These are phyloP conservation scores for Pulveroboletus sp. DNA, from an alignment of 1,284 basidiomycete species.

Conservation along the genomic window DNA sequence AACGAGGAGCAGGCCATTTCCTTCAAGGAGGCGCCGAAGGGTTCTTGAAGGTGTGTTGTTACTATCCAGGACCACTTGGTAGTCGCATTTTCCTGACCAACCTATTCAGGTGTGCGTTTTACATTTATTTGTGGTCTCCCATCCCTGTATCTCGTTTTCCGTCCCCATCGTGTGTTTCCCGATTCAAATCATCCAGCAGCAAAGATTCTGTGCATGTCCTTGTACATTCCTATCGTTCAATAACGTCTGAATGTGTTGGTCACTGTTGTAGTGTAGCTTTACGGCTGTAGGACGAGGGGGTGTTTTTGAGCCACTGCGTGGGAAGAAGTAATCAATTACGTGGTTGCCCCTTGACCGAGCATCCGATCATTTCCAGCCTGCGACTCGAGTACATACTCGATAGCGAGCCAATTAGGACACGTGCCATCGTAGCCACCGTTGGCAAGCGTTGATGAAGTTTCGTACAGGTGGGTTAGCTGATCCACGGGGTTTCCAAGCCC, in stretches of 20 bases:
- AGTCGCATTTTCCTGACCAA: neutral
- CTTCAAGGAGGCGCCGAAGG: slow-evolving; percentile 81
- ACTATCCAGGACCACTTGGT: neutral
- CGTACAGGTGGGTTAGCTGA: slow-evolving; percentile 17
- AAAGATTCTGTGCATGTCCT: slow-evolving; percentile 28
- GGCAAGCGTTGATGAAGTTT: neutral
- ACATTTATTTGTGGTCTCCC: slow-evolving; percentile 15
- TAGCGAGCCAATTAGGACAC: neutral
- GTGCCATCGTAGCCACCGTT: slow-evolving; percentile 15
- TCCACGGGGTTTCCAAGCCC: neutral
- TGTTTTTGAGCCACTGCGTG: slow-evolving; percentile 6
- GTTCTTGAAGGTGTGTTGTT: slow-evolving; percentile 37
- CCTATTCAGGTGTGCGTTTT: neutral
- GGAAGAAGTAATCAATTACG: slow-evolving; percentile 10
- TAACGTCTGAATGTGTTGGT: slow-evolving; percentile 32
- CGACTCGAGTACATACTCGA: neutral
- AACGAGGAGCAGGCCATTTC: slow-evolving; percentile 90
- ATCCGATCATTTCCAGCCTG: neutral
- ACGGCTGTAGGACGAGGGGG: slow-evolving; percentile 14
- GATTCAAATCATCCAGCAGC: slow-evolving; percentile 21
- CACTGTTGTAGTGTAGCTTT: slow-evolving; percentile 32
- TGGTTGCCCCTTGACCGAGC: neutral
- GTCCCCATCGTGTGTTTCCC: slow-evolving; percentile 12
- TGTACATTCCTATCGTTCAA: slow-evolving; percentile 31
- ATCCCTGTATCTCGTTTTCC: slow-evolving; percentile 2